These are phyloP conservation scores for Sclerotinia glacialis DNA, from an alignment of 2,329 filamentous ascomycete species.

Conservation along the genomic window DNA sequence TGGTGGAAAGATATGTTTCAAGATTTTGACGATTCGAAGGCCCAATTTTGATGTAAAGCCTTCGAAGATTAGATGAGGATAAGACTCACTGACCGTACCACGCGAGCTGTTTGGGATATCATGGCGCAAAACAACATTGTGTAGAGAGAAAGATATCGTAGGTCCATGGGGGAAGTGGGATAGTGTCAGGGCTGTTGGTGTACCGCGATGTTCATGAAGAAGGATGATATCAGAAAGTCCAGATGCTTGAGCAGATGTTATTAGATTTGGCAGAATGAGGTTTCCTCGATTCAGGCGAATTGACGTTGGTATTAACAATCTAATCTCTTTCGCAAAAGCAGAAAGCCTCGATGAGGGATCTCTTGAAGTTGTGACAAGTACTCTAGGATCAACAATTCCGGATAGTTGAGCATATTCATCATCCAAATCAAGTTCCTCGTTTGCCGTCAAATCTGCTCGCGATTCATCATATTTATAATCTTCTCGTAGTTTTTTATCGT, in stretches of 20 bases:
- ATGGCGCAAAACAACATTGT: conserved; percentile 88
- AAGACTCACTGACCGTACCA: conserved; percentile 87
- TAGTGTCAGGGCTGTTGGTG: conserved; percentile 83
- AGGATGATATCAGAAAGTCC: conserved; percentile 82
- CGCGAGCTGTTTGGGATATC: conserved; percentile 86
- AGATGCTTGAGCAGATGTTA: conserved; percentile 74
- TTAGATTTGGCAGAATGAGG: conserved; percentile 79
- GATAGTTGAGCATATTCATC: conserved; percentile 89
- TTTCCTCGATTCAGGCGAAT: conserved; percentile 92
- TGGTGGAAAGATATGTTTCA: conserved; percentile 94
- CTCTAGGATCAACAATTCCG: conserved; percentile 85
- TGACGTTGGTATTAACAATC: conserved; percentile 76
- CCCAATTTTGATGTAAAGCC: conserved; percentile 83
- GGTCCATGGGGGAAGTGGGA: conserved; percentile 87
- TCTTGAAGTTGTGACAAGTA: conserved; percentile 87
- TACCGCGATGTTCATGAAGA: conserved; percentile 88
- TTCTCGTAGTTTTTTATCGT: conserved; percentile 78
- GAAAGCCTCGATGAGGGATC: conserved; percentile 79
- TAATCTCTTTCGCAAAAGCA: conserved; percentile 91
- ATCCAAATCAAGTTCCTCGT: conserved; percentile 72
- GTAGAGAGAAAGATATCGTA: conserved; percentile 80
- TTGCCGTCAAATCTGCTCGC: conserved; percentile 60
- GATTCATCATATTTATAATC: conserved; percentile 96
- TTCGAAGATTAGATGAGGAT: conserved; percentile 94
- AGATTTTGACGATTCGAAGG: conserved; percentile 77